A percentile compares a stretch with the other conserved stretches of the same genome.
Conservation (phyloP, 345 rosid genomes). For the Pistacia integerrima region DNA sequence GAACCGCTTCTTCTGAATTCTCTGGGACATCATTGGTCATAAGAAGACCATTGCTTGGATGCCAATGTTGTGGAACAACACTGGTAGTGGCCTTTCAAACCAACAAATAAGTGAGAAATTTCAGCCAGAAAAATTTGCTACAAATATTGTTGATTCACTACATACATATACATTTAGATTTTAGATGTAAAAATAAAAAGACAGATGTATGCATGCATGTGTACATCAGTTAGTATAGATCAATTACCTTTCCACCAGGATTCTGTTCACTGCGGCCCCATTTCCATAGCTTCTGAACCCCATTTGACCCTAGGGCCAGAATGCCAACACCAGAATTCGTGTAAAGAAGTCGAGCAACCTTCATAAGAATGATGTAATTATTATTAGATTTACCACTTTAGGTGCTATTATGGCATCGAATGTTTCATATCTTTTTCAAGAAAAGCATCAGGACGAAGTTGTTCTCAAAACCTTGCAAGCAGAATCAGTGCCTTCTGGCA, state of each 20-base stretch:
- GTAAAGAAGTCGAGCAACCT: slow-evolving; percentile 61
- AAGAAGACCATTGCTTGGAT: slow-evolving; percentile 35
- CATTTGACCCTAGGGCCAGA: slow-evolving; percentile 51
- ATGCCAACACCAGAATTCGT: slow-evolving; percentile 55
- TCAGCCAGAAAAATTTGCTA: background rate
- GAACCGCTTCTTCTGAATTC: slow-evolving; percentile 42
- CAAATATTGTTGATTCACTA: background rate
- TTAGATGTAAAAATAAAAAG: background rate
- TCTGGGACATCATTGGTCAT: slow-evolving; percentile 36
- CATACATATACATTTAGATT: background rate
- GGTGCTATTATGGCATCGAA: background rate
- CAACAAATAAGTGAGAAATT: background rate
- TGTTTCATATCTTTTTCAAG: background rate
- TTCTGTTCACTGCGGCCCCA: slow-evolving; percentile 58
- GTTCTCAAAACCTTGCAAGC: slow-evolving; percentile 27
- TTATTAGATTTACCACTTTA: background rate
- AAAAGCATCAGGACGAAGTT: background rate
- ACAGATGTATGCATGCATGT: background rate
- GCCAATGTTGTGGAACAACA: slow-evolving; percentile 33
- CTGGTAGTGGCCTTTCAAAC: slow-evolving; percentile 29
- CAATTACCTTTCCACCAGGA: slow-evolving; percentile 52
- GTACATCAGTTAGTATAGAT: background rate
- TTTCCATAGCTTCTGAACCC: slow-evolving; percentile 58
- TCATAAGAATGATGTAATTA: slow-evolving; percentile 13
- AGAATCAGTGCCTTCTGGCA: slow-evolving; percentile 23